Conservation (phyloP, 768 basidiomycete genomes). For the Guyanaporus albipodus region DNA sequence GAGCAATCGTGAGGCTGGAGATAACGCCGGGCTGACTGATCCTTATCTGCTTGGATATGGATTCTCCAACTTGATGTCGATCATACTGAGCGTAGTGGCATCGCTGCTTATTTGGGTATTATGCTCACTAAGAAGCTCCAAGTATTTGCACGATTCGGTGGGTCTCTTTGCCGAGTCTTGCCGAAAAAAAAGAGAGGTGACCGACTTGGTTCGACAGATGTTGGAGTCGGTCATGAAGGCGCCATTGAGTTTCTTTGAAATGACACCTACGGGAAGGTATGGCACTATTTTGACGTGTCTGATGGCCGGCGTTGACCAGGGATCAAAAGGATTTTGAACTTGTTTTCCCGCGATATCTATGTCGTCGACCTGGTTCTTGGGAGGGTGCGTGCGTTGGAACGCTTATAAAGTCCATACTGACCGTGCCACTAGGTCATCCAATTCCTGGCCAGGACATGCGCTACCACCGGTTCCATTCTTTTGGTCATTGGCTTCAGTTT, state of each 20-base stretch:
- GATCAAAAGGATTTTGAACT: conserved; percentile 68
- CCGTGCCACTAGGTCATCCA: conserved; percentile 48
- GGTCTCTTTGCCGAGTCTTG: conserved; percentile 21
- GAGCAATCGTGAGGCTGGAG: conserved; percentile 58
- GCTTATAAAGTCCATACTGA: background rate
- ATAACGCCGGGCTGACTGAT: conserved; percentile 52
- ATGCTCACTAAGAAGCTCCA: conserved; percentile 71
- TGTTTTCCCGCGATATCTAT: conserved; percentile 88
- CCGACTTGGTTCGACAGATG: conserved; percentile 50
- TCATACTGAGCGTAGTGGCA: conserved; percentile 49
- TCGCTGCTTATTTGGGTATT: conserved; percentile 72
- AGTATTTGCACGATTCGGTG: conserved; percentile 72
- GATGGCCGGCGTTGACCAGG: background rate
- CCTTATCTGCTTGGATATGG: conserved; percentile 64
- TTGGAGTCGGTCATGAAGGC: conserved; percentile 74
- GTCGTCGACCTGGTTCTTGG: conserved; percentile 82
- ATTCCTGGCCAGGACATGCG: conserved; percentile 61
- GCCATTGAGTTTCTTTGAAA: conserved; percentile 86
- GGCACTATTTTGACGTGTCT: conserved; percentile 6
- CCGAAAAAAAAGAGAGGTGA: background rate
- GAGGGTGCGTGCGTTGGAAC: conserved; percentile 37
- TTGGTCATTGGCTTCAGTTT: conserved; percentile 78
- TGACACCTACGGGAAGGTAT: conserved; percentile 80
- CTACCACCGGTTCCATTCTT: conserved; percentile 55
- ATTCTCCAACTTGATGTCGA: conserved; percentile 56